These are phyloP conservation scores for Flaveria robusta DNA, from an alignment of 129 eudicot species.

Conservation along the genomic window DNA sequence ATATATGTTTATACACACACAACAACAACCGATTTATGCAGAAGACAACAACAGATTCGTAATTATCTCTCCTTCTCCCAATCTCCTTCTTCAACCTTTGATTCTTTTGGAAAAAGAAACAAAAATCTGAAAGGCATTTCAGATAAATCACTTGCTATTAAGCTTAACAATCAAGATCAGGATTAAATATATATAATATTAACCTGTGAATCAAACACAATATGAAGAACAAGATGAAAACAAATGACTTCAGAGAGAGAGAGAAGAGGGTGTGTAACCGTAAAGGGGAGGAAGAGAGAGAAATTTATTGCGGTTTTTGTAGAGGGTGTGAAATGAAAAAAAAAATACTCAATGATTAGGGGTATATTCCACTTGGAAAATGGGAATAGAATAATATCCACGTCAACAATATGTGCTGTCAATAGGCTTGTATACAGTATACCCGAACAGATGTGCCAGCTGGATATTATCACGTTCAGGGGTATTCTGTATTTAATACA, in stretches of 20 bases:
- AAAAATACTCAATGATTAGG: conserved; percentile 27
- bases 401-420: conserved; percentile 36
- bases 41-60: not conserved
- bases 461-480: conserved; percentile 19
- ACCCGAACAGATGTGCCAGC: conserved; percentile 25
- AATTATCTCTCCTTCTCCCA: conserved; percentile 72
- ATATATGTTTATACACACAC: not conserved
- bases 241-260: conserved; percentile 19
- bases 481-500: not conserved
- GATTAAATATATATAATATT: not conserved
- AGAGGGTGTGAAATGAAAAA: conserved; percentile 10
- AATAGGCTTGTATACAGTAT: not conserved
- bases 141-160: conserved; percentile 6
- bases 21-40: not conserved
- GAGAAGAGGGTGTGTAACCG: conserved; percentile 8
- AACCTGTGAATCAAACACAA: not conserved
- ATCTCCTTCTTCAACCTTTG: conserved; percentile 58
- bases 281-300: conserved; percentile 17
- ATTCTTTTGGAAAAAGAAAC: conserved; percentile 49
- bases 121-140: conserved; percentile 56
- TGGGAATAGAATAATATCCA: conserved; percentile 45
- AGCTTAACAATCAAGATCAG: not conserved
- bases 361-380: conserved; percentile 42
- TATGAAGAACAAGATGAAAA: not conserved
- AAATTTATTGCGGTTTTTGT: conserved; percentile 31